These are phyloP conservation scores for Discostella stelligeroides DNA, from an alignment of 108 stramenopile genomes.

Conservation along the genomic window DNA sequence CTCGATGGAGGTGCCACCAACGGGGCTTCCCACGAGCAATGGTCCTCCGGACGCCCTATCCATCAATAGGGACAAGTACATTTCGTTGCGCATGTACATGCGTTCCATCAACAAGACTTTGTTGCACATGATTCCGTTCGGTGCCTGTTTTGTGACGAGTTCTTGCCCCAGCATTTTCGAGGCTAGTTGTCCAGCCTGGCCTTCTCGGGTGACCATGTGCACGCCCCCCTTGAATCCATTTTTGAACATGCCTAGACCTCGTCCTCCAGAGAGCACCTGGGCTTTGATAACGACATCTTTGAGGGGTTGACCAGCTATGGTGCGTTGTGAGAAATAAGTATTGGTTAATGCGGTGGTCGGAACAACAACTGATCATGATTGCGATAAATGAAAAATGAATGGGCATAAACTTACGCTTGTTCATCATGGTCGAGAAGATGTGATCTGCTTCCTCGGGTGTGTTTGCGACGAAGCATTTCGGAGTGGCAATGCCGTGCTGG, in stretches of 20 bases:
- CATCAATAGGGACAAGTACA: slow-evolving; percentile 84
- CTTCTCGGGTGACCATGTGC: slow-evolving; percentile 68
- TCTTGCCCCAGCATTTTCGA: slow-evolving; percentile 81
- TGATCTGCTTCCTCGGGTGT: slow-evolving; percentile 81
- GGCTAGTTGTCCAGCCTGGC: slow-evolving; percentile 65
- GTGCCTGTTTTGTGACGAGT: slow-evolving; percentile 85
- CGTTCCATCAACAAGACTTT: slow-evolving; percentile 84
- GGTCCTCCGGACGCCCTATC: slow-evolving; percentile 78
- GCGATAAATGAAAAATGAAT: neutral
- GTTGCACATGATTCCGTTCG: slow-evolving; percentile 50
- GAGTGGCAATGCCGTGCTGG: slow-evolving; percentile 66
- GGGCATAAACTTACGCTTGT: slow-evolving; percentile 52
- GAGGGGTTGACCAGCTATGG: slow-evolving; percentile 26
- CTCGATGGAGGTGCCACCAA: slow-evolving; percentile 84
- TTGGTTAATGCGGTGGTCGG: neutral
- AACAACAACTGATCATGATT: neutral
- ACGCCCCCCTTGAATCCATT: slow-evolving; percentile 91
- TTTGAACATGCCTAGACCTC: slow-evolving; percentile 82
- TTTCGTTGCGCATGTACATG: slow-evolving; percentile 78
- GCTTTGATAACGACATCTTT: slow-evolving; percentile 81
- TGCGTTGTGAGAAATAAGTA: neutral
- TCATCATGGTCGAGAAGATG: slow-evolving; percentile 58
- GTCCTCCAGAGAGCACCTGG: slow-evolving; percentile 85
- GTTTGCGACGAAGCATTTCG: slow-evolving; percentile 58
- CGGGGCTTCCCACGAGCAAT: slow-evolving; percentile 73